Conservation (phyloP, 2,329 filamentous ascomycete species). For the Tolypocladium sp. region DNA sequence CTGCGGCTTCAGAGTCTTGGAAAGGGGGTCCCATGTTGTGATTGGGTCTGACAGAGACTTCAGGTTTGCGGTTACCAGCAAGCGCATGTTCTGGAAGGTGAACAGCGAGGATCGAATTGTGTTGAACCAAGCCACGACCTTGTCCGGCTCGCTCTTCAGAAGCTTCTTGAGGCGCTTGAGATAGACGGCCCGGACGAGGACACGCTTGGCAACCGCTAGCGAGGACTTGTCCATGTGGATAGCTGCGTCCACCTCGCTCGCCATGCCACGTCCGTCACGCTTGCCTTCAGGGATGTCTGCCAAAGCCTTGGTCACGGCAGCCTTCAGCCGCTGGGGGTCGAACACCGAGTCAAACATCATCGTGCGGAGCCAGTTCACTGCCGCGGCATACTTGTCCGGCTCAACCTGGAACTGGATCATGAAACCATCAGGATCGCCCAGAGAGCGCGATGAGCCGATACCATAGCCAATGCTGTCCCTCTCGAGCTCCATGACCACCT, state of each 20-base stretch:
- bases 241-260: constrained; percentile 60
- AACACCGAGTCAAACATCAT: constrained; percentile 87
- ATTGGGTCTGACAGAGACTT: constrained; percentile 65
- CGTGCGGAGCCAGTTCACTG: constrained; percentile 75
- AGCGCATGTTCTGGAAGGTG: constrained; percentile 74
- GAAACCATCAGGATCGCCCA: constrained; percentile 76
- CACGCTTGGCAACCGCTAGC: constrained; percentile 66
- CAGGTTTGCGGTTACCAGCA: constrained; percentile 77
- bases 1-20: constrained; percentile 27
- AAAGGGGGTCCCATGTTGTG: constrained; percentile 59
- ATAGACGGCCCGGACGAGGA: constrained; percentile 79
- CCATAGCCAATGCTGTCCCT: constrained; percentile 81
- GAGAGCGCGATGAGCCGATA: constrained; percentile 56
- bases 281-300: constrained; percentile 90
- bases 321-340: constrained; percentile 57
- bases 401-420: constrained; percentile 80
- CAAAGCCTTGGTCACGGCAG: constrained; percentile 68
- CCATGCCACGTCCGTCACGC: constrained; percentile 67
- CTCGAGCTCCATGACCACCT: constrained; percentile 86
- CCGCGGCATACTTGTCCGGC: constrained; percentile 72
- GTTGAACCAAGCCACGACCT: constrained; percentile 70
- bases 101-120: constrained; percentile 68
- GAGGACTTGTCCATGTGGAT: constrained; percentile 73
- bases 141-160: constrained; percentile 64
- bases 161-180: constrained; percentile 77